phyloP scores from a whole-genome alignment of 768 basidiomycete species.

The Termitomyces sp. region DNA sequence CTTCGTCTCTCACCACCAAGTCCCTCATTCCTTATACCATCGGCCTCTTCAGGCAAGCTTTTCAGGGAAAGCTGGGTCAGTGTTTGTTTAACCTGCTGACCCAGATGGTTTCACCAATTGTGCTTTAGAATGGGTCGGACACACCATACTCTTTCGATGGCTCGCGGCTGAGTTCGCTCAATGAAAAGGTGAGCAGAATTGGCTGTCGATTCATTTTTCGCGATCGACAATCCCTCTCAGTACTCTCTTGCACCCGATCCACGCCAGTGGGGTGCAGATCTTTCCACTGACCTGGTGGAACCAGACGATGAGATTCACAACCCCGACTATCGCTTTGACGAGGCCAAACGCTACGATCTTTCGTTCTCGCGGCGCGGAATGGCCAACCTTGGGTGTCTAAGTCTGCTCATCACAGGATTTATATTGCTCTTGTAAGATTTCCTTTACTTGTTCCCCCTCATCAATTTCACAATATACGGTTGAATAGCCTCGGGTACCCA shows the following conservation, averaged over 20 bases:
- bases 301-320: slow-evolving; percentile 73
- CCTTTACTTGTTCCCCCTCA: background rate
- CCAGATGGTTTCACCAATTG: background rate
- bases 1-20: slow-evolving; percentile 14
- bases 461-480: background rate
- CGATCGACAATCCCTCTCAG: slow-evolving; percentile 25
- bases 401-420: slow-evolving; percentile 42
- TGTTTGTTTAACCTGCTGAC: background rate
- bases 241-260: slow-evolving; percentile 65
- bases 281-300: slow-evolving; percentile 52
- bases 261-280: slow-evolving; percentile 56
- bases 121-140: slow-evolving; percentile 28
- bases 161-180: slow-evolving; percentile 37
- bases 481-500: slow-evolving; percentile 43
- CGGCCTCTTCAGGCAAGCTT: slow-evolving; percentile 28
- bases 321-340: slow-evolving; percentile 36
- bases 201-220: background rate
- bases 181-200: slow-evolving; percentile 34
- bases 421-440: slow-evolving; percentile 55
- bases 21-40: slow-evolving; percentile 10
- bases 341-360: slow-evolving; percentile 30
- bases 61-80: slow-evolving; percentile 38
- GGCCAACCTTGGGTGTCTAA: slow-evolving; percentile 67
- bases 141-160: slow-evolving; percentile 41
- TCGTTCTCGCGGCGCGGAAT: slow-evolving; percentile 58